Evolutionary conservation across 164 flowering plant genomes (phyloP).

Genomic region (Magnolia officinalis): DNA sequence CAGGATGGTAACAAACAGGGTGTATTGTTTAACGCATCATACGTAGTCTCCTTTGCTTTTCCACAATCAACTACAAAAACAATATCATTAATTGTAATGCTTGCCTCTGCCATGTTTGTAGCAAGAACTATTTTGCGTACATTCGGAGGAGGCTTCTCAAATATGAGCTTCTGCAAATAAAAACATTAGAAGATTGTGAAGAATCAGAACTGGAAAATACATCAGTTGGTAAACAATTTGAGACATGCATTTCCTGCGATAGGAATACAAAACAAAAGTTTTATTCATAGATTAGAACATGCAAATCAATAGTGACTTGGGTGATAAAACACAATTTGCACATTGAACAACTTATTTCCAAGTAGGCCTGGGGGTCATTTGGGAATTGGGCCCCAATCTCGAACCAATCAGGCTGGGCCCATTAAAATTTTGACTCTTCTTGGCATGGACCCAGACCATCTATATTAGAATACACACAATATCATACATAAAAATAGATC

Average conservation of each 20-base stretch:
- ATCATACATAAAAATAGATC: too few relatives aligned
- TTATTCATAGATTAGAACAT: not conserved
- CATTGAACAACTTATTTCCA: not conserved
- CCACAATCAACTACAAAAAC: conserved; percentile 99
- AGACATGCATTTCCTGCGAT: not conserved
- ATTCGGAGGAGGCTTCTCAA: conserved; percentile 87
- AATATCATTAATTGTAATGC: conserved; percentile 94
- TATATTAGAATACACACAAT: too few relatives aligned
- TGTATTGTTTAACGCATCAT: conserved; percentile 98
- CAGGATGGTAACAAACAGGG: conserved; percentile 97
- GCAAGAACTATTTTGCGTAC: conserved; percentile 93
- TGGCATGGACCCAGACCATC: too few relatives aligned
- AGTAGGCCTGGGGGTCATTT: not conserved
- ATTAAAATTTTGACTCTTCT: too few relatives aligned
- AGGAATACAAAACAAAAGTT: not conserved
- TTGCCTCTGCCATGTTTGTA: conserved; percentile 99
- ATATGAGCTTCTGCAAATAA: conserved; percentile 75
- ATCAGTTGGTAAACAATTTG: not conserved
- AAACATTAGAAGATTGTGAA: conserved; percentile 8
- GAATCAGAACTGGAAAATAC: not conserved
- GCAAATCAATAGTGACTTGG: not conserved
- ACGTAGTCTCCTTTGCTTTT: conserved; percentile 98
- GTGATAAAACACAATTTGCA: not conserved
- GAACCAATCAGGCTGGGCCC: too few relatives aligned
- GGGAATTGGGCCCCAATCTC: too few relatives aligned